Base-by-base conservation (phyloP, 805 yeast species). In the Ogataea pilisensis region DNA sequence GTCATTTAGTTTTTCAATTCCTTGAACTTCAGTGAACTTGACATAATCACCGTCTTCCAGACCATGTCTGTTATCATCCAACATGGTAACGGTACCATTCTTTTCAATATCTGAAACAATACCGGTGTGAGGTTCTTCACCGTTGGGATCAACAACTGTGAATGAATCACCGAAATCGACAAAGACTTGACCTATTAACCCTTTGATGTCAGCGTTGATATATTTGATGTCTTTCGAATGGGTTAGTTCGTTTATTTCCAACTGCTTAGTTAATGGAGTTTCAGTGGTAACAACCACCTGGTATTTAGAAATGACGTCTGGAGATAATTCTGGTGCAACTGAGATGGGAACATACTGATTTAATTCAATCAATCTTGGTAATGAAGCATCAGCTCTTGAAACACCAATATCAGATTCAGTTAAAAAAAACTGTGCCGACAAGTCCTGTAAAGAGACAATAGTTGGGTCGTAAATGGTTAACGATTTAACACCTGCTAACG, bases 401-500 rank as follows among this genome's bases (percentile, higher is more conserved):
- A 72, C 70, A 33, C 98, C 99, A 36, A 93, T 60, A 55, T 91
- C 96, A 1, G 55, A 54, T 43, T 76, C 82, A 5, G 74, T 49
- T 35, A 93, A 70, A 63, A 89, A 93, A 69, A 89, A 93, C 61
- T 91, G 99, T 11, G 95, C 73, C 2, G 96, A 85, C 43, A 93
- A 72, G 62, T 93, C 98, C 38, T 65, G 72, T 34, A 88, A 49
- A 40, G 70, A 63, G 17, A 85, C 83, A 1, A 79, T 75, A 16
- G 69, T 70, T 11, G 95, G 95, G 58, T 93, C 99, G 61, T 82
- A 87, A 25, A 93, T 64, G 7, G 95, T 71, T 53, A 93, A 69
- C 8, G 95, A 82, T 68, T 93, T 93, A 54, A 93, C 99, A 57
- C 99, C 99, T 3, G 99, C 99, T 29, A 93, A 72, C 0, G 96